These are phyloP conservation scores for Talaromyces proteolyticus DNA, from an alignment of 495 filamentous ascomycete genomes.

Conservation along the genomic window DNA sequence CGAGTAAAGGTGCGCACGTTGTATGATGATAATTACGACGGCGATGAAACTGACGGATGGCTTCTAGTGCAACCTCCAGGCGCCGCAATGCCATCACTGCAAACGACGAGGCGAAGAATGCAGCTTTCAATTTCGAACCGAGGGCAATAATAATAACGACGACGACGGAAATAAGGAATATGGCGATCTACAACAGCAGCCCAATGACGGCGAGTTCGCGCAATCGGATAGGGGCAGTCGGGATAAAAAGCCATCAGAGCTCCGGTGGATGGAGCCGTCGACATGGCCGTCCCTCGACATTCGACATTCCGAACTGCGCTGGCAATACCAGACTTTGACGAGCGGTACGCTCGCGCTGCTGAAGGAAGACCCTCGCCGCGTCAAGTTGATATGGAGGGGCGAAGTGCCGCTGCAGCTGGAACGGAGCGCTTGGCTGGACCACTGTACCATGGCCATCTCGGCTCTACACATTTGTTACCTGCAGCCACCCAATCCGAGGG, in stretches of 20 bases:
- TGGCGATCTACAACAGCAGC: neutral
- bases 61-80: conserved; percentile 7
- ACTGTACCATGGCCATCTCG: neutral
- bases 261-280: neutral
- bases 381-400: conserved; percentile 4
- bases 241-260: neutral
- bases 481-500: conserved; percentile 2
- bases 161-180: neutral
- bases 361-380: conserved; percentile 4
- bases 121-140: conserved; percentile 4
- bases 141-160: neutral
- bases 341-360: neutral
- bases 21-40: neutral
- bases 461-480: conserved; percentile 5
- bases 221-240: neutral
- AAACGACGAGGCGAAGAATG: conserved; percentile 7
- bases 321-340: conserved; percentile 4
- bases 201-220: no score
- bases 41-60: neutral
- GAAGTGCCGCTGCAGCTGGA: neutral
- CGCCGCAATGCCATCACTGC: conserved; percentile 7
- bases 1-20: conserved; percentile 43
- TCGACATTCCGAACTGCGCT: neutral
- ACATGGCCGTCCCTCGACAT: conserved; percentile 3
- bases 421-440: neutral